phyloP scores from a whole-genome alignment of 345 rosid genomes.

The Eutrema japonicum region DNA sequence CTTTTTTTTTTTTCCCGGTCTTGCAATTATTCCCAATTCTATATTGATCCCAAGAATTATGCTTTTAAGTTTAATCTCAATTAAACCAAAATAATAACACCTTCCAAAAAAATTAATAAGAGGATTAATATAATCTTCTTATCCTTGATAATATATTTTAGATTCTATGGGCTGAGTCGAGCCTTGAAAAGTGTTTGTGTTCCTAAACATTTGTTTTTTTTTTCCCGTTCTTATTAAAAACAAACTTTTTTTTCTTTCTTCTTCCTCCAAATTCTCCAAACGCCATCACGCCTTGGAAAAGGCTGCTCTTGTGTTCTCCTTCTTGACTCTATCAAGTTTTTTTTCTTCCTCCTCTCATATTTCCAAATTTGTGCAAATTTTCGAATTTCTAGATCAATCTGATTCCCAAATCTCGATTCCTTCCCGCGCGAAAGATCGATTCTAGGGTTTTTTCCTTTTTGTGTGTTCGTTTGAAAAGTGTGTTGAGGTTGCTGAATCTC shows the following conservation, averaged over 20 bases:
- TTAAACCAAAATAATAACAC: not conserved
- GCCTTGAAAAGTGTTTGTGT: conserved; percentile 23
- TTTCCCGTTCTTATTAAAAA: not conserved
- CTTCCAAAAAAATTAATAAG: not conserved
- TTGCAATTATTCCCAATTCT: not conserved
- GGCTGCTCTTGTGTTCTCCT: conserved; percentile 22
- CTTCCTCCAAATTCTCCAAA: conserved; percentile 26
- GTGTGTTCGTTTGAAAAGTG: not conserved
- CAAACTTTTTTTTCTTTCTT: not conserved
- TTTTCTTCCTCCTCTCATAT: not conserved
- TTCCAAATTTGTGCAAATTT: conserved; percentile 4
- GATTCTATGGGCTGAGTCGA: conserved; percentile 33
- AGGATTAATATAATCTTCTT: conserved; percentile 22
- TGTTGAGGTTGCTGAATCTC: conserved; percentile 27
- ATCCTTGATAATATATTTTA: conserved; percentile 25
- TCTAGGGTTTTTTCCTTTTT: conserved; percentile 35
- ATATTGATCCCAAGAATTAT: not conserved
- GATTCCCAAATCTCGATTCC: conserved; percentile 36
- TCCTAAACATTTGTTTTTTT: not conserved
- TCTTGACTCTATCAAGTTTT: conserved; percentile 18
- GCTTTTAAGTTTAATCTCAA: not conserved
- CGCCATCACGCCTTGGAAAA: conserved; percentile 34
- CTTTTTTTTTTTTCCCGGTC: not conserved
- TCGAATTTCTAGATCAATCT: conserved; percentile 32
- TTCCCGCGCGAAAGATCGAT: conserved; percentile 37